These are phyloP conservation scores for Jackrogersella minutella DNA, from an alignment of 495 filamentous ascomycete species.

Conservation along the genomic window DNA sequence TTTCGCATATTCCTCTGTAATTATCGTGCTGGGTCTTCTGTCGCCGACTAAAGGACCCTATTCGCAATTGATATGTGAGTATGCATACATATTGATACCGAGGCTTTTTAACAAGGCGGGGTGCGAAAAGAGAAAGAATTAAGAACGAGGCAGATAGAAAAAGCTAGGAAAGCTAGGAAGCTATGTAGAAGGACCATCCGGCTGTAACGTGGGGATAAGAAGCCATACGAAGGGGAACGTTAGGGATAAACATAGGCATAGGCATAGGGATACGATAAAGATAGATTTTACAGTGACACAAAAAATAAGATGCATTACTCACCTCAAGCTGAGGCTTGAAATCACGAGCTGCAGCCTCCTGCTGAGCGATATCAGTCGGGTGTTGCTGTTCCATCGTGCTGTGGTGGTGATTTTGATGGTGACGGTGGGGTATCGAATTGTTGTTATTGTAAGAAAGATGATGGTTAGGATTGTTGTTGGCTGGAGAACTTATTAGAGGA, in stretches of 20 bases:
- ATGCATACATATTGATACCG: too few species aligned
- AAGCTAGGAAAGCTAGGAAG: conserved; percentile 25
- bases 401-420: conserved; percentile 24
- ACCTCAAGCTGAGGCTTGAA: conserved; percentile 75
- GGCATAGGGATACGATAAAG: too few species aligned
- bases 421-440: conserved; percentile 29
- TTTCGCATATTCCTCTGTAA: conserved; percentile 88
- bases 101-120: neutral
- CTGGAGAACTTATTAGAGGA: conserved; percentile 44
- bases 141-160: conserved; percentile 13
- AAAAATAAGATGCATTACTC: conserved; percentile 34
- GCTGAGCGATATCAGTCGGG: conserved; percentile 55
- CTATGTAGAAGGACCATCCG: neutral
- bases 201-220: conserved; percentile 1
- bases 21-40: conserved; percentile 76
- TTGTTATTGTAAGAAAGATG: conserved; percentile 48
- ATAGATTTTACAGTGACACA: neutral
- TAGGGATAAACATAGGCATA: too few species aligned
- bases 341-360: conserved; percentile 64
- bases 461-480: conserved; percentile 41
- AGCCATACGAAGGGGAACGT: neutral
- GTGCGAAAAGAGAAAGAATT: neutral
- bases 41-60: conserved; percentile 86
- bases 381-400: conserved; percentile 54
- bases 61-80: conserved; percentile 40